Evolutionary conservation across 805 yeast species (phyloP), one percentile per base, ranked within the genome.

Genomic region (Starmera quercuum): DNA sequence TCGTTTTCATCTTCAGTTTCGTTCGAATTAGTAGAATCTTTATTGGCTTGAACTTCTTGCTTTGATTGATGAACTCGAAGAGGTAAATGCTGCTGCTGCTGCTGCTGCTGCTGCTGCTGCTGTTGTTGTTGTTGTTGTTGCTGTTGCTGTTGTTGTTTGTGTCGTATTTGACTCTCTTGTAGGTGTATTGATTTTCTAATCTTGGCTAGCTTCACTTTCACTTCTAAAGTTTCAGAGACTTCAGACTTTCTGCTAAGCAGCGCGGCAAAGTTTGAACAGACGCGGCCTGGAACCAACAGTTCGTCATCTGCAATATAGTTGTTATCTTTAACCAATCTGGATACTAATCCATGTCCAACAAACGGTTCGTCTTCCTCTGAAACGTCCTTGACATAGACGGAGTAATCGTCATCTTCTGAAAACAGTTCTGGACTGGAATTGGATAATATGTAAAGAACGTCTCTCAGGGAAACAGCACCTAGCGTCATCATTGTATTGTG

Each of bases 201-300:
- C 31, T 36, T 45, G 1, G 49, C 48, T 24, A 77, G 62, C 42
- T 71, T 68, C 33, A 77, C 54, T 40, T 75, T 62, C 25, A 77
- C 66, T 52, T 77, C 83, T 32, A 77, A 53, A 3, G 82, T 77
- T 38, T 73, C 68, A 1, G 66, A 54, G 10, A 70, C 55, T 26
- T 44, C 53, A 46, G 37, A 44, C 57, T 53, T 42, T 48, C 61
- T 54, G 58, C 65, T 38, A 39, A 47, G 59, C 45, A 73, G 53
- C 31, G 71, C 68, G 20, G 75, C 64, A 33, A 77, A 62, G 46
- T 70, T 76, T 35, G 73, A 73, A 44, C 81, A 75, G 23, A 77
- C 75, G 35, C 80, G 45, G 4, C 72, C 72, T 4, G 68, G 65
- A 10, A 80, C 73, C 5, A 78, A 64, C 13, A 42, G 39, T 12